Conservation (phyloP, 2,329 filamentous ascomycete species). For the Harringtonia aguacate region DNA sequence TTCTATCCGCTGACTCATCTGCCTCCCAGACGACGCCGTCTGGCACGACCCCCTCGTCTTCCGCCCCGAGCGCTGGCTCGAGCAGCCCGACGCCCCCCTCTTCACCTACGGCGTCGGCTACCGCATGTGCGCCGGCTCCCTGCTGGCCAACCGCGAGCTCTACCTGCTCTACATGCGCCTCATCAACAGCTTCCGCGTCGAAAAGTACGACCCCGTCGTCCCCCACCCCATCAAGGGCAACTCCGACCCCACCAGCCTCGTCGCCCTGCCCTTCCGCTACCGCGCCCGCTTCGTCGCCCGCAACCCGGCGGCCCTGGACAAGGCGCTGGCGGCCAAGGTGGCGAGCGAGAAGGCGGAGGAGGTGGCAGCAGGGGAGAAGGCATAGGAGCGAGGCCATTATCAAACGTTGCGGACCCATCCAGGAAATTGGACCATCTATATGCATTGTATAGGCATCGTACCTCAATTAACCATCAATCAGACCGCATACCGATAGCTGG, state of each 20-base stretch:
- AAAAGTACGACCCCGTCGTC: constrained; percentile 41
- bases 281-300: not conserved
- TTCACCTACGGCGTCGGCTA: constrained; percentile 52
- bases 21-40: not conserved
- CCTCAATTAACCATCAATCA: too few relatives aligned
- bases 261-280: not conserved
- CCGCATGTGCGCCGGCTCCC: constrained; percentile 52
- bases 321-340: not conserved
- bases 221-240: not conserved
- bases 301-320: too few relatives aligned
- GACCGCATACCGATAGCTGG: not conserved
- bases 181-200: constrained; percentile 48
- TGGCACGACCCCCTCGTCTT: constrained; percentile 55
- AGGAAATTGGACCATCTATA: too few relatives aligned
- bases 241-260: not conserved
- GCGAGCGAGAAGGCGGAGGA: not conserved
- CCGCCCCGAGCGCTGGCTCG: constrained; percentile 57
- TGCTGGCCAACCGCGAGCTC: constrained; percentile 52
- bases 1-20: too few relatives aligned
- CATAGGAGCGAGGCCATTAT: not conserved
- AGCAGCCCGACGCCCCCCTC: constrained; percentile 41
- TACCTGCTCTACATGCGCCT: constrained; percentile 50
- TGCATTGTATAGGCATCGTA: too few relatives aligned
- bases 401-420: too few relatives aligned
- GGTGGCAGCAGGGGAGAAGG: not conserved